Evolutionary conservation across 2,329 filamentous ascomycete genomes (phyloP), one percentile per base, ranked within the genome.

Genomic region (Amphichorda felina): DNA sequence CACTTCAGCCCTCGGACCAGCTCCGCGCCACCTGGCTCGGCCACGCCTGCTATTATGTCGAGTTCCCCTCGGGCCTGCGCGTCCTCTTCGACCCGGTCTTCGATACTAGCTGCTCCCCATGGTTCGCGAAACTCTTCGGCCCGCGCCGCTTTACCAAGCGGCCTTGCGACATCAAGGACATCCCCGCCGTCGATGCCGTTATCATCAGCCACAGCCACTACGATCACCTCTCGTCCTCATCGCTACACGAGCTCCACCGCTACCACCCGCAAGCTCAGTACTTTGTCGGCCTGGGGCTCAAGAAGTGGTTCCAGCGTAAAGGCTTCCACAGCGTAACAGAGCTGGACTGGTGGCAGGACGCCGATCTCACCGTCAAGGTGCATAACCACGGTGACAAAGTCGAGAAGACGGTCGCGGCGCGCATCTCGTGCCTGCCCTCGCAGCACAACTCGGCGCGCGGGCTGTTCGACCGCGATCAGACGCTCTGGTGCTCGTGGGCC

Each of bases 31-130:
- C 89, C 28, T 95, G 89, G 89, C 75, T 96, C 3, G 89, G 89
- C 25, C 89, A 96, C 56, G 88, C 89, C 4, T 94, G 87, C 63
- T 94, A 87, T 63, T 88, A 85, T 50, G 75, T 94, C 46, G 89
- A 95, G 56, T 95, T 88, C 49, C 86, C 87, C 2, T 71, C 73
- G 11, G 89, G 89, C 1, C 66, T 96, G 36, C 78, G 89, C 37
- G 85, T 94, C 4, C 72, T 96, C 4, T 95, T 94, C 54, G 89
- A 95, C 50, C 89, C 89, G 2, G 88, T 95, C 24, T 94, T 95
- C 45, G 85, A 89, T 53, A 76, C 86, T 42, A 77, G 85, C 47
- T 95, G 89, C 60, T 79, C 80, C 21, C 89, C 89, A 0, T 24
- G 13, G 17, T 19, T 21, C 5, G 27, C 22, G 13, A 28, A 11